Base-by-base conservation (phyloP, 2,329 filamentous ascomycete genomes). In the Domatiomyces catenatus region DNA sequence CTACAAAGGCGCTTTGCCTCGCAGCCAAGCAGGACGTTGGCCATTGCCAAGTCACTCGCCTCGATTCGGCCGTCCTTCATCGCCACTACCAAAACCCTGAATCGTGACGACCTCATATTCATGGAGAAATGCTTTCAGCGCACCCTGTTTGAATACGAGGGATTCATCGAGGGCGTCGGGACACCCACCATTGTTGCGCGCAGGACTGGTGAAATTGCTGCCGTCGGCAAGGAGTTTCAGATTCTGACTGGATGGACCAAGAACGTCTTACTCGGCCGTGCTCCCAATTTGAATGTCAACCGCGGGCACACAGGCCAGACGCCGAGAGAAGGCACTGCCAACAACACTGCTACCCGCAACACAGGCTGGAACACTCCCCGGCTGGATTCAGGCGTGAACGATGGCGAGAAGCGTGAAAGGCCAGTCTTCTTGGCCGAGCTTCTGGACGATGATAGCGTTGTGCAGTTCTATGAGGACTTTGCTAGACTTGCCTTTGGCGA, bases 101-200 rank as follows among this genome's bases (percentile, higher is more conserved):
- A 87, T 56, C 75, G 82, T 17, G 83, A 92, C 61, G 92, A 98
- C 66, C 73, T 96, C 24, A 81, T 98, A 19, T 95, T 96, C 66
- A 94, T 94, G 84, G 92, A 98, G 66, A 94, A 94, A 68, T 93
- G 86, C 61, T 87, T 96, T 63, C 92, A 98, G 67, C 80, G 92
- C 39, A 93, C 87, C 0, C 73, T 96, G 8, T 87, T 88, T 62
- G 88, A 94, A 64, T 93, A 94, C 61, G 87, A 96, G 63, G 87
- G 94, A 57, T 92, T 93, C 58, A 84, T 95, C 71, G 81, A 86
- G 51, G 81, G 87, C 56, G 87, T 84, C 54, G 87, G 87, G 42
- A 93, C 88, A 3, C 92, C 92, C 0, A 94, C 89, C 0, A 80
- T 98, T 52, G 86, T 96, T 22, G 93, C 87, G 62, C 81, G 92